phyloP scores from a whole-genome alignment of 2,329 filamentous ascomycete genomes.

The Neofusicoccum cordaticola region DNA sequence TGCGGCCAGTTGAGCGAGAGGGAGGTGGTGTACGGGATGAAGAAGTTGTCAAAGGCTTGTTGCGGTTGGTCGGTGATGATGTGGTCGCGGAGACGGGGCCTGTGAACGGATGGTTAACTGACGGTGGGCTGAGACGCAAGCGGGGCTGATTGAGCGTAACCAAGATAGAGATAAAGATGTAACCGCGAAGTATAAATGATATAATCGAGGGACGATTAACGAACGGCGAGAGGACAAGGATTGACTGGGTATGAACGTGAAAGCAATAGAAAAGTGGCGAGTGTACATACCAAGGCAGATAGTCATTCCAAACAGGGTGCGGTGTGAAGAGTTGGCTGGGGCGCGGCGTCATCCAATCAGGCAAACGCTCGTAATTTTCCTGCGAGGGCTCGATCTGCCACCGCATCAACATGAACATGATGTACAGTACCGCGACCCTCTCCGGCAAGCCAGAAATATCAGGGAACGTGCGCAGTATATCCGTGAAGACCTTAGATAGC shows the following conservation, averaged over 20 bases:
- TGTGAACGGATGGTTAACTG: constrained; percentile 23
- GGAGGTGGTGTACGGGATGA: constrained; percentile 75
- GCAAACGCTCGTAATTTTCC: constrained; percentile 76
- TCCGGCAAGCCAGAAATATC: constrained; percentile 76
- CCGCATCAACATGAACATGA: constrained; percentile 80
- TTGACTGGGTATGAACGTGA: no score
- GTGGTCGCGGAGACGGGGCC: constrained; percentile 68
- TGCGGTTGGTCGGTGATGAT: constrained; percentile 31
- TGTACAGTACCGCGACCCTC: constrained; percentile 75
- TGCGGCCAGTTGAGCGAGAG: constrained; percentile 83
- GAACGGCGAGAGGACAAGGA: no score
- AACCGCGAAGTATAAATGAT: no score
- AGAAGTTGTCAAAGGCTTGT: constrained; percentile 75
- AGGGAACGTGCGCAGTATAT: constrained; percentile 81
- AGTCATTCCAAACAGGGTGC: constrained; percentile 81
- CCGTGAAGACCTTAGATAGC: constrained; percentile 79
- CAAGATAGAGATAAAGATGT: no score
- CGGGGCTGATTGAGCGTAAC: no score
- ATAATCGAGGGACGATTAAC: no score
- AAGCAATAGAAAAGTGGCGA: no score
- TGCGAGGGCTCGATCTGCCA: constrained; percentile 79
- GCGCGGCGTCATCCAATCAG: constrained; percentile 67
- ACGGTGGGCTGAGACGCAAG: no score
- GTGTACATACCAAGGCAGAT: constrained; percentile 63
- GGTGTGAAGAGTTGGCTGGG: constrained; percentile 62